A percentile compares a stretch with the other conserved stretches of the same genome.
Conservation (phyloP, 2,329 filamentous ascomycete species). For the Elsinoe batatas region DNA sequence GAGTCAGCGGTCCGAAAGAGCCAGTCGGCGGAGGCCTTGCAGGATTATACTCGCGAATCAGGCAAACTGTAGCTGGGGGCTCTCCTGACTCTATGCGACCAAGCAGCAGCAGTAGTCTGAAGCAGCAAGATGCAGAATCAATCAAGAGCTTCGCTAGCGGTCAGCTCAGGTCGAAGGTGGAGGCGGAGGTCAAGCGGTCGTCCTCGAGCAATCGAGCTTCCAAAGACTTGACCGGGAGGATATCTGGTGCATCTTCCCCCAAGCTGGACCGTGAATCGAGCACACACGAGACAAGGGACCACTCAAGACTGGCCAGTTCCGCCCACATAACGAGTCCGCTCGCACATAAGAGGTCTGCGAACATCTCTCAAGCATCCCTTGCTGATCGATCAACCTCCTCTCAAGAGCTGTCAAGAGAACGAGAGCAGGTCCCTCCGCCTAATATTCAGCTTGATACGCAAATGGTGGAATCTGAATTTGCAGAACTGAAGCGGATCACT, state of each 20-base stretch:
- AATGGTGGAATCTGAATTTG: not conserved
- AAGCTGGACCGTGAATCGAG: not conserved
- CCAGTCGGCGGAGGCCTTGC: slow-evolving; percentile 47
- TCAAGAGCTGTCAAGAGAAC: not conserved
- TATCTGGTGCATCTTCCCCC: slow-evolving; percentile 2
- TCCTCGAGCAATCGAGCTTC: slow-evolving; percentile 8
- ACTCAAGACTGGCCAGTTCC: not conserved
- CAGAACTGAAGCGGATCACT: not conserved
- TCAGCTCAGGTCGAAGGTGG: not conserved
- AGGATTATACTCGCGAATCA: slow-evolving; percentile 77
- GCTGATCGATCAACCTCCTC: not conserved
- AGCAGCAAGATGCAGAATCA: slow-evolving; percentile 23
- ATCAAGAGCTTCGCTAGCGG: slow-evolving; percentile 17
- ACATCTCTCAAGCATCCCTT: not conserved
- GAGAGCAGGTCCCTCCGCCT: not conserved
- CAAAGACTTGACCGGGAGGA: not conserved
- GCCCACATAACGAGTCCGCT: slow-evolving; percentile 2
- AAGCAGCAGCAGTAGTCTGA: slow-evolving; percentile 31
- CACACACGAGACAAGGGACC: not conserved
- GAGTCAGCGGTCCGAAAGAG: slow-evolving; percentile 26
- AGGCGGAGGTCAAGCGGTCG: slow-evolving; percentile 3
- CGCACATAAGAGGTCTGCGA: not conserved
- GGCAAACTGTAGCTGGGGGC: slow-evolving; percentile 30
- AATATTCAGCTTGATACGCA: slow-evolving; percentile 1
- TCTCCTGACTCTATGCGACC: slow-evolving; percentile 60